Conservation (phyloP, 2,329 filamentous ascomycete genomes). For the Phyllosticta ampelicida region DNA sequence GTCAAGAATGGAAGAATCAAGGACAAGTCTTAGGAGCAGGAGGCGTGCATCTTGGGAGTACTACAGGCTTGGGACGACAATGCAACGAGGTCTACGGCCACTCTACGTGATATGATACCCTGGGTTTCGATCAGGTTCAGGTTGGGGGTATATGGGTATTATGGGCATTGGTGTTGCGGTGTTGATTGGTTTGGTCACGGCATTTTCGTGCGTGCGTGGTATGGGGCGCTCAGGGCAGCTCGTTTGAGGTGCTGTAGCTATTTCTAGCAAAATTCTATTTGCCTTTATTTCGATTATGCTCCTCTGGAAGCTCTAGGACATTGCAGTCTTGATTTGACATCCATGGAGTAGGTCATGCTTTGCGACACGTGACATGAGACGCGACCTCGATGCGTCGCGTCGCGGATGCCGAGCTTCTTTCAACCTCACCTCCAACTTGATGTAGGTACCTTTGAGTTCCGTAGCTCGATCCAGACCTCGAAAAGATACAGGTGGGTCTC, state of each 20-base stretch:
- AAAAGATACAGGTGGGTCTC: no score
- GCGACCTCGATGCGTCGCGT: not conserved
- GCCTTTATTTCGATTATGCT: not conserved
- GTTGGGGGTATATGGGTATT: not conserved
- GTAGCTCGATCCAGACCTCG: no score
- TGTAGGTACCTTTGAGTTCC: no score
- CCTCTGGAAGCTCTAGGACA: no score
- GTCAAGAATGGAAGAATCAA: constrained; percentile 55
- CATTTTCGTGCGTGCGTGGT: not conserved
- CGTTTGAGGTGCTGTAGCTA: no score
- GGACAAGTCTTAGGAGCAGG: constrained; percentile 1
- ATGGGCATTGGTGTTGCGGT: not conserved
- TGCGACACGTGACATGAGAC: not conserved
- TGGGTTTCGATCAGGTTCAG: not conserved
- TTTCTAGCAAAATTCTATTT: no score
- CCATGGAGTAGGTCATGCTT: no score
- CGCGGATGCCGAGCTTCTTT: not conserved
- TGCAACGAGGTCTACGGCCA: not conserved
- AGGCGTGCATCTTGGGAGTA: not conserved
- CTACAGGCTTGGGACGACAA: not conserved
- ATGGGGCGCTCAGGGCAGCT: not conserved
- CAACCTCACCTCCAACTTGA: not conserved
- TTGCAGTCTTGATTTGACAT: no score
- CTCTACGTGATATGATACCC: constrained; percentile 8
- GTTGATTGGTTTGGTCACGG: not conserved